Evolutionary conservation across 225 moss, liverwort and hornwort species (phyloP).

Genomic region (Antitrichia curtipendula): DNA sequence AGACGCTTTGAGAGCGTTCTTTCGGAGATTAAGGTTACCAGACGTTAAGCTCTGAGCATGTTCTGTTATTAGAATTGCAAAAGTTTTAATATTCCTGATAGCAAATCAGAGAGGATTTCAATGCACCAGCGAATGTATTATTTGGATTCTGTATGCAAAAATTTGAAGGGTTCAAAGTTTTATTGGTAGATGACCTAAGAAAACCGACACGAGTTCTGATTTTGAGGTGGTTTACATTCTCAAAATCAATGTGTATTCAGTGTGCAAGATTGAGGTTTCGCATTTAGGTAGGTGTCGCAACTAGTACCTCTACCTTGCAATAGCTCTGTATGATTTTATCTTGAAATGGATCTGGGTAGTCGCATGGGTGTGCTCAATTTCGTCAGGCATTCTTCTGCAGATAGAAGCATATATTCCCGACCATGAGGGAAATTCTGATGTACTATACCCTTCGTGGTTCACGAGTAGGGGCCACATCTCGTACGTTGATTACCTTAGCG

Average conservation of each 20-base stretch:
- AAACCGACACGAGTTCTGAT: background rate
- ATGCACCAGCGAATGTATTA: background rate
- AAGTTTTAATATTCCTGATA: background rate
- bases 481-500: conserved; percentile 20
- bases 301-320: background rate
- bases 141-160: background rate
- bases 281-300: background rate
- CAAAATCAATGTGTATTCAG: background rate
- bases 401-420: background rate
- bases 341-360: background rate
- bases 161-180: background rate
- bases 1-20: too few relatives aligned
- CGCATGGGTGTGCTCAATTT: background rate
- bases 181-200: background rate
- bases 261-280: background rate
- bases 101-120: background rate
- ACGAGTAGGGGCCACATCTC: conserved; percentile 1
- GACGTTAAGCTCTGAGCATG: background rate
- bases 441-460: conserved; percentile 1
- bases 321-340: background rate
- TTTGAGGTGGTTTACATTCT: background rate
- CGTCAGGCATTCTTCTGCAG: background rate
- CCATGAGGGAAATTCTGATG: conserved; percentile 9
- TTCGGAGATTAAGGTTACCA: background rate
- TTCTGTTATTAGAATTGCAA: background rate